Conservation (phyloP, 805 yeast genomes). For the Metschnikowia arizonensis region DNA sequence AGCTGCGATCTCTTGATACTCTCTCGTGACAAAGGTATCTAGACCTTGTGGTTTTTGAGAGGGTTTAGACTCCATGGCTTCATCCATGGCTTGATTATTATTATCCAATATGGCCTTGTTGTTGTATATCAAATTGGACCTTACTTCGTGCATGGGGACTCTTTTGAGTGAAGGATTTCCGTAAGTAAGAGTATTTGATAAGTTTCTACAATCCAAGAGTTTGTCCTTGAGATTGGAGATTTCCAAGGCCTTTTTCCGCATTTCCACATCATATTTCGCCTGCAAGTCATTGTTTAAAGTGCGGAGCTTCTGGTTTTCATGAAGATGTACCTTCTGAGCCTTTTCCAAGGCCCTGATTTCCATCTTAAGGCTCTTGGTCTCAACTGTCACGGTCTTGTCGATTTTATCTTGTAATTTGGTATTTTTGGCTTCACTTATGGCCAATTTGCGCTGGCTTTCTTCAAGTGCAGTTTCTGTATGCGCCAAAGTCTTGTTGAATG, state of each 20-base stretch:
- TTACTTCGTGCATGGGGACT: slow-evolving; percentile 5
- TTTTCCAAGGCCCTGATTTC: slow-evolving; percentile 14
- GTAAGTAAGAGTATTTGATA: slow-evolving; percentile 26
- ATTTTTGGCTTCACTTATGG: slow-evolving; percentile 21
- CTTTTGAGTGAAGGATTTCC: slow-evolving; percentile 21
- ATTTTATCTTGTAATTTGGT: slow-evolving; percentile 18
- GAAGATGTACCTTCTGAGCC: slow-evolving; percentile 25
- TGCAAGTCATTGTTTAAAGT: slow-evolving; percentile 28
- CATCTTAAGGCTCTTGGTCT: slow-evolving; percentile 17
- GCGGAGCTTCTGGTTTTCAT: slow-evolving; percentile 28
- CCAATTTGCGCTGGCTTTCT: slow-evolving; percentile 22
- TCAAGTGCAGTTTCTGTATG: slow-evolving; percentile 29
- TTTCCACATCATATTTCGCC: slow-evolving; percentile 33
- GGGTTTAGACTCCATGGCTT: not conserved
- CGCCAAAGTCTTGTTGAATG: slow-evolving; percentile 26
- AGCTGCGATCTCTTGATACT: slow-evolving; percentile 31
- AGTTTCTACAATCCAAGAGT: slow-evolving; percentile 31
- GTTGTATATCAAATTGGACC: slow-evolving; percentile 1
- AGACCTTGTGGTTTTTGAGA: slow-evolving; percentile 10
- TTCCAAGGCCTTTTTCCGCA: slow-evolving; percentile 31
- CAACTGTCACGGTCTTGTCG: slow-evolving; percentile 16
- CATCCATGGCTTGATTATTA: too few relatives aligned
- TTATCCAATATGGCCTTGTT: slow-evolving; percentile 30
- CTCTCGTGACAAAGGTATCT: slow-evolving; percentile 17
- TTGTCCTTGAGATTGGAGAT: slow-evolving; percentile 32